Evolutionary conservation across 2,329 filamentous ascomycete species (phyloP), one percentile per base, ranked within the genome.

Genomic region (Camillea tinctor): DNA sequence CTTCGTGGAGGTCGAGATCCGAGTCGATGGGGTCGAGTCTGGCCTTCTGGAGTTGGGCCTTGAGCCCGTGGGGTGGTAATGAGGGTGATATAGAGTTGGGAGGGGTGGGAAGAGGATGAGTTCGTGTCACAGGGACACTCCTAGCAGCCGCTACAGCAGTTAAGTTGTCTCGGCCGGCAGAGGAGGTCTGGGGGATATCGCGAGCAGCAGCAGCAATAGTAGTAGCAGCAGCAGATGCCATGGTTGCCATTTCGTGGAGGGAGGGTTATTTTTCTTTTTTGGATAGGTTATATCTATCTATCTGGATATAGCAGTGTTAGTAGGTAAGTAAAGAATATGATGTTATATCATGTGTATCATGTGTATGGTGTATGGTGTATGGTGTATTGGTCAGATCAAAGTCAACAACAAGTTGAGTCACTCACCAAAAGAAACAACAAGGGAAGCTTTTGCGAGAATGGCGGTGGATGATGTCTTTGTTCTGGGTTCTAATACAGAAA

Each of bases 81-180:
- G 87, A 89, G 54, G 94, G 94, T 63, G 93, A 97, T 75, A 97
- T 93, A 77, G 93, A 97, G 81, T 94, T 96, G 63, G 94, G 94
- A 73, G 94, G 94, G 75, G 94, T 97, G 65, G 91, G 92, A 72
- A 97, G 87, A 75, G 86, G 81, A 69, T 84, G 81, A 79, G 79
- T 76, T 78, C 77, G 81, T 79, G 84, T 84, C 83, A 85, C 81
- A 82, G 84, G 79, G 75, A 86, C 83, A 71, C 83, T 84, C 80
- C 82, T 81, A 77, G 66, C 67, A 59, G 84, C 84, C 82, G 85
- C 85, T 87, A 88, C 86, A 87, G 79, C 86, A 88, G 85, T 79
- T 76, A 89, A 89, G 85, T 84, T 85, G 85, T 89, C 86, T 88
- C 85, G 84, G 81, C 76, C 73, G 75, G 74, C 64, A 61, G 59